Evolutionary conservation across 305 asterid species (phyloP).

Genomic region (Petunia hybrid): DNA sequence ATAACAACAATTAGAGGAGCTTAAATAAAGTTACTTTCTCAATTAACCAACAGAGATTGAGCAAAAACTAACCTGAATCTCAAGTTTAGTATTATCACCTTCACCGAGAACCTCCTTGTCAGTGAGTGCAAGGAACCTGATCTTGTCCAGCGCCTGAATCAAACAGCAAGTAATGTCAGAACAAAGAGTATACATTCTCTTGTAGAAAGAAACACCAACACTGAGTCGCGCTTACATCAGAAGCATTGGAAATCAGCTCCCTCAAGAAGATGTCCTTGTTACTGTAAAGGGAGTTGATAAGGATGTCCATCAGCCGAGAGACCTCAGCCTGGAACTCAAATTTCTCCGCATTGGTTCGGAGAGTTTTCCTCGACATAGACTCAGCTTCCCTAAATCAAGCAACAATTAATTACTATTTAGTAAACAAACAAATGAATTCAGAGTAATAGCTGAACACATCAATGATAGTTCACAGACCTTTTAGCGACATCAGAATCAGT

Average conservation of each 20-base stretch:
- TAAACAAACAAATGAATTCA: neutral
- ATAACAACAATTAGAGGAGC: neutral
- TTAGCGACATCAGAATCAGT: constrained; percentile 90
- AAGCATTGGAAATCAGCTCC: constrained; percentile 97
- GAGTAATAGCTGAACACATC: neutral
- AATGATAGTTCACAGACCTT: constrained; percentile 51
- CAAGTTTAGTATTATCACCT: constrained; percentile 87
- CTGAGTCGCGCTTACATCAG: constrained; percentile 73
- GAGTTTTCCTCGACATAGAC: constrained; percentile 70
- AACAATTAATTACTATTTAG: neutral
- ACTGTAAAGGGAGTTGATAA: constrained; percentile 96
- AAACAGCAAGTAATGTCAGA: constrained; percentile 20
- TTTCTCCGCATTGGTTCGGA: constrained; percentile 77
- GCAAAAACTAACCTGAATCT: constrained; percentile 74
- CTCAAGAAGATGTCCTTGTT: constrained; percentile 96
- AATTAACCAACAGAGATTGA: neutral
- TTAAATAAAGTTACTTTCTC: neutral
- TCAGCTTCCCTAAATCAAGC: constrained; percentile 72
- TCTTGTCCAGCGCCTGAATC: constrained; percentile 90
- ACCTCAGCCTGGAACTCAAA: neutral
- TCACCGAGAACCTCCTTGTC: constrained; percentile 96
- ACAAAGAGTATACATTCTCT: neutral
- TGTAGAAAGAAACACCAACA: constrained; percentile 17
- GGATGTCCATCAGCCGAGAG: constrained; percentile 58
- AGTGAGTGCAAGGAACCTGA: constrained; percentile 80